phyloP scores from a whole-genome alignment of 495 filamentous ascomycete species.

The Articulospora tetracladia region DNA sequence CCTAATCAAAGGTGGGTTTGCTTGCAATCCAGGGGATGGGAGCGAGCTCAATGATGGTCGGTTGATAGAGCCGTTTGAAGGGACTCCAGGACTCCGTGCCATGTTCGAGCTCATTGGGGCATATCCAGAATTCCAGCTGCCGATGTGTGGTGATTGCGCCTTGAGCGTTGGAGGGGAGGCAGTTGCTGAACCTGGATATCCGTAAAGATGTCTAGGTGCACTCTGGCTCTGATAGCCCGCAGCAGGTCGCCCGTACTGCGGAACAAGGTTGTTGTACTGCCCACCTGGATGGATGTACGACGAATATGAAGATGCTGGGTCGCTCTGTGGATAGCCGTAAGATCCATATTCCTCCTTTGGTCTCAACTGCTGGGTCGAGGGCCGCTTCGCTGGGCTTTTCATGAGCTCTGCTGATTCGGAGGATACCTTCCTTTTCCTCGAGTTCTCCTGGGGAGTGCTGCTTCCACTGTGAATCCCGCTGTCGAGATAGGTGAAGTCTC shows the following conservation, averaged over 20 bases:
- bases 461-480: conserved; percentile 29
- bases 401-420: conserved; percentile 28
- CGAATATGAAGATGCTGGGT: conserved; percentile 23
- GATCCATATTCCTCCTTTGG: conserved; percentile 35
- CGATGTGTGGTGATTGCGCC: conserved; percentile 43
- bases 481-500: conserved; percentile 71
- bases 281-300: conserved; percentile 32
- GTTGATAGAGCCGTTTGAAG: conserved; percentile 38
- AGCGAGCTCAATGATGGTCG: conserved; percentile 32
- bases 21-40: conserved; percentile 21
- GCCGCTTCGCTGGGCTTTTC: conserved; percentile 31
- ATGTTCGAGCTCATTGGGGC: conserved; percentile 33
- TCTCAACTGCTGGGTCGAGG: conserved; percentile 28
- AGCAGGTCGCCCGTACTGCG: conserved; percentile 31
- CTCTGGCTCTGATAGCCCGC: conserved; percentile 30
- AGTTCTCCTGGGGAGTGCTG: conserved; percentile 32
- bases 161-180: conserved; percentile 31
- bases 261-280: conserved; percentile 31
- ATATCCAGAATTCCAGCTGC: conserved; percentile 39
- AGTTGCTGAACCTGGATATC: conserved; percentile 41
- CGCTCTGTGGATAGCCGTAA: conserved; percentile 29
- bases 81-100: conserved; percentile 34
- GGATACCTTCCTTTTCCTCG: conserved; percentile 41
- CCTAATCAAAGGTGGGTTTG: conserved; percentile 69
- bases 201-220: conserved; percentile 35